phyloP scores from a whole-genome alignment of 371 early-diverging fungal genomes.

The Umbelopsis sp. region DNA sequence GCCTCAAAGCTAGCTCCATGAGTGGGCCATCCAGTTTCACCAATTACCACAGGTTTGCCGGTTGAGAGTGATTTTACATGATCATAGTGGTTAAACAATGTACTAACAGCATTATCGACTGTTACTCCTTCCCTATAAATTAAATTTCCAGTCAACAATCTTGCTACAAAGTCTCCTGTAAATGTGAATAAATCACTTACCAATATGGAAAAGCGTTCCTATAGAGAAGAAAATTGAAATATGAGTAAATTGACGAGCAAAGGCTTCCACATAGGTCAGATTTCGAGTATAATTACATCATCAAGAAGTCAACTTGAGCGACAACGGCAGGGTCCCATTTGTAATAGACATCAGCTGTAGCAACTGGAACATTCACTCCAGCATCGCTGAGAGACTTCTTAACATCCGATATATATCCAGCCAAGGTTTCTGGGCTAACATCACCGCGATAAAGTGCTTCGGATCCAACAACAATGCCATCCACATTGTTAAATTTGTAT shows the following conservation, averaged over 20 bases:
- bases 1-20: conserved; percentile 53
- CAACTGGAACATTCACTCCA: conserved; percentile 47
- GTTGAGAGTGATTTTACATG: conserved; percentile 40
- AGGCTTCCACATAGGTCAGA: neutral
- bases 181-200: neutral
- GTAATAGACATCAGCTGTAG: conserved; percentile 64
- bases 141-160: neutral
- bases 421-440: conserved; percentile 38
- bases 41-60: conserved; percentile 59
- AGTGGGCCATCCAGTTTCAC: conserved; percentile 74
- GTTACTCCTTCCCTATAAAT: conserved; percentile 65
- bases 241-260: neutral
- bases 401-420: conserved; percentile 40
- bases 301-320: conserved; percentile 59
- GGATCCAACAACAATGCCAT: conserved; percentile 63
- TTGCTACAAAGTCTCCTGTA: too few species aligned
- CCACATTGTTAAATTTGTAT: conserved; percentile 42
- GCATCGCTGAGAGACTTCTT: conserved; percentile 34
- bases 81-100: conserved; percentile 53
- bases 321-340: conserved; percentile 49
- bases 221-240: conserved; percentile 1
- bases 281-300: conserved; percentile 38
- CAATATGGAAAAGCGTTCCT: conserved; percentile 63
- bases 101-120: conserved; percentile 50
- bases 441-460: conserved; percentile 65